A percentile compares a stretch with the other conserved stretches of the same genome.
phyloP scores from a whole-genome alignment of 1,139 yeast species.

The Nadsonia commutata region DNA sequence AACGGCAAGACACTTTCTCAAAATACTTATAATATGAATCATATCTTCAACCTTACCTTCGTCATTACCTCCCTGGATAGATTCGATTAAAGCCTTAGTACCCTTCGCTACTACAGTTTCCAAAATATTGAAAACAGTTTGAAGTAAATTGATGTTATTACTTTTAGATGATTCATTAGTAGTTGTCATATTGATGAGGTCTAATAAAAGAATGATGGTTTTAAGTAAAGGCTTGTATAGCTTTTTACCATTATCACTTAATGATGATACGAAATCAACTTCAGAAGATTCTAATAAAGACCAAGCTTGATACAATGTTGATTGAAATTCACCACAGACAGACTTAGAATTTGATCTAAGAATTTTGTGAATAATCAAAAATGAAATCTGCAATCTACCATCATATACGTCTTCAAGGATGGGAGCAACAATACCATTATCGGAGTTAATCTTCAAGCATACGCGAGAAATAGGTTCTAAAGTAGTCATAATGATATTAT shows the following conservation, averaged over 20 bases:
- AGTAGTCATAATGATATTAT: neutral
- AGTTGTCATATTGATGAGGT: slow-evolving; percentile 8
- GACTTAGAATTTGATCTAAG: neutral
- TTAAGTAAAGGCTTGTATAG: slow-evolving; percentile 15
- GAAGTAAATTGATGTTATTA: slow-evolving; percentile 11
- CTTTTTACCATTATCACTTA: slow-evolving; percentile 2
- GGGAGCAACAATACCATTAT: slow-evolving; percentile 38
- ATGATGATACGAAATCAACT: slow-evolving; percentile 11
- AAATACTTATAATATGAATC: slow-evolving; percentile 44
- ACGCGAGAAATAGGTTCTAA: neutral
- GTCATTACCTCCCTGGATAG: slow-evolving; percentile 12
- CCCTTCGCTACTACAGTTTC: slow-evolving; percentile 19
- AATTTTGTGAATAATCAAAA: slow-evolving; percentile 1
- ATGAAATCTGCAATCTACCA: slow-evolving; percentile 4
- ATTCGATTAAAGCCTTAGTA: slow-evolving; percentile 15
- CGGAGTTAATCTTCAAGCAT: slow-evolving; percentile 33
- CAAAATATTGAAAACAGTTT: slow-evolving; percentile 16
- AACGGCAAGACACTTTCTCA: slow-evolving; percentile 41
- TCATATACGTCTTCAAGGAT: slow-evolving; percentile 30
- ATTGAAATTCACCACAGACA: neutral
- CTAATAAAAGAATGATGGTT: slow-evolving; percentile 16
- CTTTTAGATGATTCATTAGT: slow-evolving; percentile 1
- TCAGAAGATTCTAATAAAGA: slow-evolving; percentile 14
- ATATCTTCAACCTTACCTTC: slow-evolving; percentile 48
- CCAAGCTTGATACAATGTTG: slow-evolving; percentile 5